These are phyloP conservation scores for Arthrobotrys musiformis DNA, from an alignment of 2,329 filamentous ascomycete genomes.

Conservation along the genomic window DNA sequence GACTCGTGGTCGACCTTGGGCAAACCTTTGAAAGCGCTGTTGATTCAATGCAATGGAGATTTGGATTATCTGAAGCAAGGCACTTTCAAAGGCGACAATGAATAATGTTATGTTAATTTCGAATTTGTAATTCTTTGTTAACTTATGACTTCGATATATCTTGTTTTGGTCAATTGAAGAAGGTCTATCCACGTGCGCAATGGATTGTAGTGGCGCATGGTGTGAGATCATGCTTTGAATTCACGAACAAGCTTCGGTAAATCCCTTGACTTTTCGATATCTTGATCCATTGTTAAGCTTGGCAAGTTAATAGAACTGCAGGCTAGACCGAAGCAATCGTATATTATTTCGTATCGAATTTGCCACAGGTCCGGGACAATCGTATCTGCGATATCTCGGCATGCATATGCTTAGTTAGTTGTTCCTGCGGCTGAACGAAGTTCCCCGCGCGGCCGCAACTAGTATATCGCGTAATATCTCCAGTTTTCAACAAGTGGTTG, in stretches of 20 bases:
- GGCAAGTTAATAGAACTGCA: background rate
- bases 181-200: background rate
- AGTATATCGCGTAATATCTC: constrained; percentile 12
- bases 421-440: constrained; percentile 23
- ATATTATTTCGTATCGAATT: background rate
- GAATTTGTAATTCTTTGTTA: background rate
- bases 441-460: too few relatives aligned
- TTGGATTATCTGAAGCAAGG: background rate
- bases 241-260: background rate
- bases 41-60: background rate
- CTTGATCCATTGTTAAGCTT: constrained; percentile 12
- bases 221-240: too few relatives aligned
- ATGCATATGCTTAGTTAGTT: background rate
- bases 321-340: background rate
- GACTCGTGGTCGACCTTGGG: constrained; percentile 59
- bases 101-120: background rate
- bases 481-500: too few relatives aligned
- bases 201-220: too few relatives aligned
- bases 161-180: background rate
- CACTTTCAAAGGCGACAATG: background rate
- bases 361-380: background rate
- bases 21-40: constrained; percentile 26
- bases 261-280: background rate
- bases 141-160: too few relatives aligned
- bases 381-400: background rate